A percentile compares a stretch with the other conserved stretches of the same genome.
phyloP scores from a whole-genome alignment of 2,329 filamentous ascomycete genomes.

The Diaporthe sp. region DNA sequence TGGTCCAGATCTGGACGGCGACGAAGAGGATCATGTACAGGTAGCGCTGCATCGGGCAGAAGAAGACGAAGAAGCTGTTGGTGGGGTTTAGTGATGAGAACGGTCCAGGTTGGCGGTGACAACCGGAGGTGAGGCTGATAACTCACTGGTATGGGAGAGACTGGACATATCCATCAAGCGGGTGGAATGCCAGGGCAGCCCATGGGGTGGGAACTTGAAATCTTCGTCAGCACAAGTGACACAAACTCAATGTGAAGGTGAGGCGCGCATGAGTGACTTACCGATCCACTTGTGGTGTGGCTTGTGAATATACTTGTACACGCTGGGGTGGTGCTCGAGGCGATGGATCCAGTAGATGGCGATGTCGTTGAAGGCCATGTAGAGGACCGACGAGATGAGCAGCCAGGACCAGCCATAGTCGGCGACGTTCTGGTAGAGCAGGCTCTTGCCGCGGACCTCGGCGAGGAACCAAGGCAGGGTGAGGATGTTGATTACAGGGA shows the following conservation, averaged over 20 bases:
- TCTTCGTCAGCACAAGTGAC: conserved; percentile 18
- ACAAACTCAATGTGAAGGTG: neutral
- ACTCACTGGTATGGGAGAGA: conserved; percentile 62
- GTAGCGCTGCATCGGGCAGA: conserved; percentile 62
- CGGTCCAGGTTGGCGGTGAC: too few relatives aligned
- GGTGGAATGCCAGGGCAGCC: conserved; percentile 63
- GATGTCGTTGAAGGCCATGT: conserved; percentile 62
- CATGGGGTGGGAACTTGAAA: conserved; percentile 59
- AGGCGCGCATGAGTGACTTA: conserved; percentile 46
- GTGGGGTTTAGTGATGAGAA: conserved; percentile 30
- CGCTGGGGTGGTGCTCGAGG: conserved; percentile 59
- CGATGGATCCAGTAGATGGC: conserved; percentile 64
- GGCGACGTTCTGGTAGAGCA: conserved; percentile 56
- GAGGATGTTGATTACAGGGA: conserved; percentile 60
- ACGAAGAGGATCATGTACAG: conserved; percentile 60
- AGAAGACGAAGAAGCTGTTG: conserved; percentile 57
- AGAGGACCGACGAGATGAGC: conserved; percentile 54
- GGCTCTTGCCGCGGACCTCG: conserved; percentile 62
- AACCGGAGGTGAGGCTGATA: neutral
- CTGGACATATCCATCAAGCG: conserved; percentile 61
- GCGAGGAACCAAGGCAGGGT: conserved; percentile 61
- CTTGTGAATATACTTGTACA: conserved; percentile 64
- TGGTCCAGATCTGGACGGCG: conserved; percentile 63
- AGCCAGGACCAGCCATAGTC: conserved; percentile 60
- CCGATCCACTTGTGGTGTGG: conserved; percentile 65